These are phyloP conservation scores for Fusarium vanettenii DNA, from an alignment of 2,329 filamentous ascomycete species.

Conservation along the genomic window DNA sequence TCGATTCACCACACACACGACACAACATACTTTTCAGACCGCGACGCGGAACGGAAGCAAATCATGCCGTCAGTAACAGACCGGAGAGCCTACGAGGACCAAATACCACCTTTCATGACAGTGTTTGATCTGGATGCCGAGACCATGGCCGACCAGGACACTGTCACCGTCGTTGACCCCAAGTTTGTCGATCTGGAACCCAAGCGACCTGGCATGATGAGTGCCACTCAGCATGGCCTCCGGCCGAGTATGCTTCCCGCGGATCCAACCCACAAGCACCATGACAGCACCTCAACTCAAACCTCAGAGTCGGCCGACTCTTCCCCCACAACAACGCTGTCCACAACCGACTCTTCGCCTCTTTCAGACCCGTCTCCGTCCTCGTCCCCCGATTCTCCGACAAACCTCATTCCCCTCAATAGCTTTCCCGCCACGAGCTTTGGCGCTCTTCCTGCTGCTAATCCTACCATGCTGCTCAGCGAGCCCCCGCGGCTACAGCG, in stretches of 20 bases:
- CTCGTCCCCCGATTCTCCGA: constrained; percentile 90
- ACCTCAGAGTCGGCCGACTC: constrained; percentile 89
- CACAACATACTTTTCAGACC: constrained; percentile 5
- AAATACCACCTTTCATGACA: constrained; percentile 81
- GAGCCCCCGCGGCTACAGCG: constrained; percentile 59
- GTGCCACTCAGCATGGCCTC: constrained; percentile 52
- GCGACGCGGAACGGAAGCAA: constrained; percentile 10
- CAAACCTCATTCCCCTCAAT: constrained; percentile 77
- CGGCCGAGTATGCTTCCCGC: constrained; percentile 55
- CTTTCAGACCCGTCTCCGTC: constrained; percentile 91
- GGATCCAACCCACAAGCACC: constrained; percentile 73
- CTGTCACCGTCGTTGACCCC: constrained; percentile 65
- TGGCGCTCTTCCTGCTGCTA: constrained; percentile 49
- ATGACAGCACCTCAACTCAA: constrained; percentile 82
- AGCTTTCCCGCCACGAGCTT: constrained; percentile 74
- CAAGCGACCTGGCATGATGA: constrained; percentile 52
- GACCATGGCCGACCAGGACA: constrained; percentile 63
- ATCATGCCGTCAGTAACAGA: constrained; percentile 73
- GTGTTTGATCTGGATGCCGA: constrained; percentile 75
- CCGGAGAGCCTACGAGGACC: constrained; percentile 72
- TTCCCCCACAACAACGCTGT: constrained; percentile 93
- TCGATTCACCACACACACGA: constrained; percentile 4
- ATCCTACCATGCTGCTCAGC: constrained; percentile 49
- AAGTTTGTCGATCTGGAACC: constrained; percentile 63
- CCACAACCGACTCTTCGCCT: constrained; percentile 90